Conservation (phyloP, 2,329 filamentous ascomycete species). For the Phialemonium atrogriseum region DNA sequence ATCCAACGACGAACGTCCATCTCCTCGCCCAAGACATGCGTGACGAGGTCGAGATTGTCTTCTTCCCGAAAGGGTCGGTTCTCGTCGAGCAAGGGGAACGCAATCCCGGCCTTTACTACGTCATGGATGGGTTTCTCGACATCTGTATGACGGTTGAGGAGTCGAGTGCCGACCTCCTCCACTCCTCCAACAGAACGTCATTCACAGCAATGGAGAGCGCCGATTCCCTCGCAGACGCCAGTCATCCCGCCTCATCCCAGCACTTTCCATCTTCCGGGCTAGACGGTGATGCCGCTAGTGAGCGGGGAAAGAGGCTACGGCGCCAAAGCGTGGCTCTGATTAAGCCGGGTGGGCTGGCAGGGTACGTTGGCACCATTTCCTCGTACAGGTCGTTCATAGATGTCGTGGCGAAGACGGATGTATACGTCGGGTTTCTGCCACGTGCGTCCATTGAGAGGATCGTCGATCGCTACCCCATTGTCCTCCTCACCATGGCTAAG, state of each 20-base stretch:
- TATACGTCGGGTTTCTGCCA: slow-evolving; percentile 93
- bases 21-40: slow-evolving; percentile 69
- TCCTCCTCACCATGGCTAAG: slow-evolving; percentile 93
- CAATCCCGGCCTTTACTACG: slow-evolving; percentile 95
- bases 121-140: slow-evolving; percentile 93
- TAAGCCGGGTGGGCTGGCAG: slow-evolving; percentile 88
- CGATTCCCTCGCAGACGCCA: slow-evolving; percentile 13
- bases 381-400: slow-evolving; percentile 95
- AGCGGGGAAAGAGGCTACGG: slow-evolving; percentile 34
- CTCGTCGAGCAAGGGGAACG: slow-evolving; percentile 94
- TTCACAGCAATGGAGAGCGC: slow-evolving; percentile 25
- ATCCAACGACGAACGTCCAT: slow-evolving; percentile 55
- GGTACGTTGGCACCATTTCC: slow-evolving; percentile 89
- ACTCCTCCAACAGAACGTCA: slow-evolving; percentile 25
- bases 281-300: slow-evolving; percentile 21
- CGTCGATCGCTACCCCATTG: slow-evolving; percentile 84
- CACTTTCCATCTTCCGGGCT: slow-evolving; percentile 18
- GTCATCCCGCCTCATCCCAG: slow-evolving; percentile 7
- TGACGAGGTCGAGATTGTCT: slow-evolving; percentile 93
- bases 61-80: slow-evolving; percentile 89
- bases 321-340: slow-evolving; percentile 77
- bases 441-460: slow-evolving; percentile 80
- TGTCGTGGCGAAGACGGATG: slow-evolving; percentile 94
- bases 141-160: slow-evolving; percentile 75
- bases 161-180: slow-evolving; percentile 30